Evolutionary conservation across 2,329 filamentous ascomycete genomes (phyloP).

Genomic region (Colletotrichum brevisporum): DNA sequence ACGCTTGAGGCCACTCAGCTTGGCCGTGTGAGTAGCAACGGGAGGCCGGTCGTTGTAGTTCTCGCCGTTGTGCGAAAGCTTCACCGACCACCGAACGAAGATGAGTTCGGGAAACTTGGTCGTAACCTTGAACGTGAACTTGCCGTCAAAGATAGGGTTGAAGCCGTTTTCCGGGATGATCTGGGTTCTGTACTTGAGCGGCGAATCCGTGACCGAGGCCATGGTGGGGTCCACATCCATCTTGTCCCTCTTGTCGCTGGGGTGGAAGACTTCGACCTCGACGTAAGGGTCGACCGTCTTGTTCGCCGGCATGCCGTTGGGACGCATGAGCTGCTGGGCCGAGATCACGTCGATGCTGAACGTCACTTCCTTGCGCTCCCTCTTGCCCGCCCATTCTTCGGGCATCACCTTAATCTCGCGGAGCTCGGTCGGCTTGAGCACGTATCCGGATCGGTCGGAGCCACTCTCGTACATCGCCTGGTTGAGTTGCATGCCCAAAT

Average conservation of each 20-base stretch:
- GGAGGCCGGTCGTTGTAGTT: constrained; percentile 75
- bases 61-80: constrained; percentile 84
- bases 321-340: constrained; percentile 92
- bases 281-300: constrained; percentile 91
- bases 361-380: constrained; percentile 84
- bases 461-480: constrained; percentile 97
- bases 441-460: constrained; percentile 89
- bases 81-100: constrained; percentile 93
- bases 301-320: constrained; percentile 78
- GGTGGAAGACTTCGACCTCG: constrained; percentile 94
- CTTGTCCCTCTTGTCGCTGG: constrained; percentile 93
- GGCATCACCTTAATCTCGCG: constrained; percentile 77
- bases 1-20: constrained; percentile 89
- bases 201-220: constrained; percentile 64
- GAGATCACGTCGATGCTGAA: constrained; percentile 93
- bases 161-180: constrained; percentile 92
- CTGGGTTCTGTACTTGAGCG: constrained; percentile 83
- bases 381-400: constrained; percentile 70
- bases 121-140: constrained; percentile 84
- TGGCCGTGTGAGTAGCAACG: constrained; percentile 92
- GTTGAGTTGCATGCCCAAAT: constrained; percentile 95
- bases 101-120: constrained; percentile 96
- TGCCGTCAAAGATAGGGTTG: constrained; percentile 88
- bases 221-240: constrained; percentile 77
- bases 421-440: constrained; percentile 90